Evolutionary conservation across 2,329 filamentous ascomycete species (phyloP), one percentile per base, ranked within the genome.

Genomic region (Sporothrix humicola): DNA sequence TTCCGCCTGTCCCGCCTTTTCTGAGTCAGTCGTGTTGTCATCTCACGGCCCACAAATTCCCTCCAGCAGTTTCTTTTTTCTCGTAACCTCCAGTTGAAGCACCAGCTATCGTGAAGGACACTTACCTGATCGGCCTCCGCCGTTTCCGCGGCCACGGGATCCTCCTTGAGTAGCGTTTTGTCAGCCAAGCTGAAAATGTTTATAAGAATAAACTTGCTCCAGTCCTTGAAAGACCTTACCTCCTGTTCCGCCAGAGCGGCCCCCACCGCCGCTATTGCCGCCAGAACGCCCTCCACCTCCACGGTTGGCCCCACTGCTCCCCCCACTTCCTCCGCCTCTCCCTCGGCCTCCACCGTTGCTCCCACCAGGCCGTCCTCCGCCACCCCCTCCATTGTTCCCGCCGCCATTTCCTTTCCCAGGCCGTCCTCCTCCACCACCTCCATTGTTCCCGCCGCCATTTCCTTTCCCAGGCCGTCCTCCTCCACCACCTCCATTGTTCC

Each of bases 401-500:
- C 71, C 54, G 44, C 54, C 50, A 0, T 44, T 12, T 12, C 65
- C 46, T 31, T 5, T 5, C 12, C 70, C 69, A 2, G 54, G 74
- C 52, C 77, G 80, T 3, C 75, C 74, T 3, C 73, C 59, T 0
- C 73, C 59, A 23, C 66, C 66, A 20, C 77, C 79, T 13, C 79
- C 78, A 77, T 9, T 12, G 23, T 26, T 26, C 37, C 76, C 73
- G 9, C 75, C 72, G 31, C 59, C n/a, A 2, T 20, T 17, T 17
- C 73, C 77, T 78, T 76, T 71, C 2, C 73, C 68, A 23, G 42
- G 15, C 2, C 71, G 42, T 59, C 73, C 73, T 63, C 69, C 81
- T 3, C 80, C 79, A 56, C 78, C 75, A 2, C 77, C 79, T 13
- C 79, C 78, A 77, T 9, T 12, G 23, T 26, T 26, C 37, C 76